phyloP scores from a whole-genome alignment of 1,284 basidiomycete species.

The Malassezia slooffiae region DNA sequence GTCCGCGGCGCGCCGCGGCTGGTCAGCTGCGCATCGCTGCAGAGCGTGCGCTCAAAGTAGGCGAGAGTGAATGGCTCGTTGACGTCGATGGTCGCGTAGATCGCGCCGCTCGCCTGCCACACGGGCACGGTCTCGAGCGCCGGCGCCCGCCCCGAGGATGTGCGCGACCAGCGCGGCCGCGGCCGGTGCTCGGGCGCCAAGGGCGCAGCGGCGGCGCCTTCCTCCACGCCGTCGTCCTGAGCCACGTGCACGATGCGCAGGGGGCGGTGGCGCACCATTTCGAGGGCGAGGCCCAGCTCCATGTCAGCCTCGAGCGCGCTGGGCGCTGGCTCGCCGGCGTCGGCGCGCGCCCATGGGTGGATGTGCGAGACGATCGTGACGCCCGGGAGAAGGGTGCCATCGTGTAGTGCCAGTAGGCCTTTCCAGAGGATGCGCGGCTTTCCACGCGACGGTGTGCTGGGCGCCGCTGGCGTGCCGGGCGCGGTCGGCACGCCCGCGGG shows the following conservation, averaged over 20 bases:
- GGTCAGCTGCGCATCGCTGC: constrained; percentile 19
- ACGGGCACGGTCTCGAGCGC: constrained; percentile 1
- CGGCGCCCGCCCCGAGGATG: too few relatives aligned
- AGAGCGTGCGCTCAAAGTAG: constrained; percentile 34
- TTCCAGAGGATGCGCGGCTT: constrained; percentile 36
- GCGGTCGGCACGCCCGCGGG: neutral
- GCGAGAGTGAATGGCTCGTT: constrained; percentile 19
- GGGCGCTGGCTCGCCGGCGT: neutral
- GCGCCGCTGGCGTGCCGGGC: neutral
- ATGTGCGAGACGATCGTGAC: constrained; percentile 33
- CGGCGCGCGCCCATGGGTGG: constrained; percentile 23
- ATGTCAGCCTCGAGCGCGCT: constrained; percentile 21
- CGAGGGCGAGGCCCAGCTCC: constrained; percentile 37
- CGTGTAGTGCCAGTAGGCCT: constrained; percentile 28
- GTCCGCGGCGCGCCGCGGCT: neutral
- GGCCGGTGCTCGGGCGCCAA: too few relatives aligned
- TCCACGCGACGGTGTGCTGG: too few relatives aligned
- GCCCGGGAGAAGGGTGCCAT: constrained; percentile 35
- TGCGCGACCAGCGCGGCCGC: too few relatives aligned
- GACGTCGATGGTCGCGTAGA: constrained; percentile 28
- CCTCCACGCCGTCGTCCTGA: too few relatives aligned
- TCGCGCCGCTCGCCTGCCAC: constrained; percentile 19
- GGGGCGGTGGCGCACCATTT: constrained; percentile 40
- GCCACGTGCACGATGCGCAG: constrained; percentile 12
- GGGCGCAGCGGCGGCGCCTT: too few relatives aligned